Evolutionary conservation across 331 rosid genomes (phyloP).

Genomic region (Phaseolus coccineus): DNA sequence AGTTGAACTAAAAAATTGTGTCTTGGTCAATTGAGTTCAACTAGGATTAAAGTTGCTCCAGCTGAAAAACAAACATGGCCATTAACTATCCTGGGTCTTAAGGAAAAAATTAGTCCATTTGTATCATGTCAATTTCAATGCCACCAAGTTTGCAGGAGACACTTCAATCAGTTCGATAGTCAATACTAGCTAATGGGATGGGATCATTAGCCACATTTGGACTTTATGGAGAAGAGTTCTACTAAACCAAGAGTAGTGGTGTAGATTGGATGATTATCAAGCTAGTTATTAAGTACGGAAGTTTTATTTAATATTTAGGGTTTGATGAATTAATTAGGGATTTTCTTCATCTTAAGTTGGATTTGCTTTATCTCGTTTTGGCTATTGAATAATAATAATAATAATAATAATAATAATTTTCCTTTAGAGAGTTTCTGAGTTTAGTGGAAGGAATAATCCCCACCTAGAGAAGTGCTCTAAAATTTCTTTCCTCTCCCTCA

Average conservation of each 20-base stretch:
- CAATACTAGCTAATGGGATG: neutral
- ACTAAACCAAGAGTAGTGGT: neutral
- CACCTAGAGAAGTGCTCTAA: no score
- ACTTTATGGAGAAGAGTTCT: neutral
- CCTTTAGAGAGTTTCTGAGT: no score
- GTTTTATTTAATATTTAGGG: neutral
- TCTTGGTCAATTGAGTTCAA: no score
- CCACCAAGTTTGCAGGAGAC: neutral
- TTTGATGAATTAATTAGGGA: neutral
- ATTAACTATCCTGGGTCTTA: neutral
- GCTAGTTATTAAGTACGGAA: neutral
- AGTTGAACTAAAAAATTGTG: no score
- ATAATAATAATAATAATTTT: no score
- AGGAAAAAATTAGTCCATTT: neutral
- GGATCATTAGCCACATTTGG: neutral
- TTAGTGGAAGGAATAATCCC: no score
- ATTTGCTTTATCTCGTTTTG: neutral
- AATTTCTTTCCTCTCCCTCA: no score
- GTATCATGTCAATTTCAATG: neutral
- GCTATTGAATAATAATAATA: neutral
- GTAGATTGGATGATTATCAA: neutral
- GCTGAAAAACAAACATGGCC: no score
- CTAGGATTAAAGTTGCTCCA: no score
- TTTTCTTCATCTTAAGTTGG: neutral
- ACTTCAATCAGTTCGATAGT: neutral